Percentiles rank a stretch among this genome's conserved stretches.
These are phyloP conservation scores for Tetradesmus obliquus DNA, from an alignment of 139 green algal genomes.

Conservation along the genomic window DNA sequence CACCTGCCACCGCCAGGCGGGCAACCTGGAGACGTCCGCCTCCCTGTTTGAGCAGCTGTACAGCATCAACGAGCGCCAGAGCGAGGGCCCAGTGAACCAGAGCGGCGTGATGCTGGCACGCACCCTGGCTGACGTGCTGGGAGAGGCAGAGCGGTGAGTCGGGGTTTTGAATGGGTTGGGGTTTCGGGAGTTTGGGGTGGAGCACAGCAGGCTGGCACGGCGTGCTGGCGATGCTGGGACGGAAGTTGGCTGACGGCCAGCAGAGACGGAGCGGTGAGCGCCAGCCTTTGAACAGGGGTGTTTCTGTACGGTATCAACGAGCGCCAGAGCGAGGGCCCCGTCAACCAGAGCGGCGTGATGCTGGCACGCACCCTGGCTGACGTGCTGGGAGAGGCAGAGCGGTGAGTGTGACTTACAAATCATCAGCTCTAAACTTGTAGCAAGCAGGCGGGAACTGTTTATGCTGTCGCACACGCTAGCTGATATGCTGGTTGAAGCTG, in stretches of 20 bases:
- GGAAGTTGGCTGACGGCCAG: too few species aligned
- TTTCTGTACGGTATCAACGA: slow-evolving; percentile 48
- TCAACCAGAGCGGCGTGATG: slow-evolving; percentile 48
- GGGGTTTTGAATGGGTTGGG: neutral
- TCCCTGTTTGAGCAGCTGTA: slow-evolving; percentile 35
- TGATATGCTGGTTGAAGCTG: too few species aligned
- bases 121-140: slow-evolving; percentile 36
- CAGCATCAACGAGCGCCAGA: slow-evolving; percentile 39
- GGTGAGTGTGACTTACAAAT: too few species aligned
- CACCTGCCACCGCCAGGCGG: slow-evolving; percentile 38
- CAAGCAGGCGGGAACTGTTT: too few species aligned
- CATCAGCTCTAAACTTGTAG: too few species aligned
- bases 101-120: slow-evolving; percentile 46
- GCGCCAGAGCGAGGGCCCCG: slow-evolving; percentile 5
- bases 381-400: slow-evolving; percentile 35
- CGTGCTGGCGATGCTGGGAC: too few species aligned
- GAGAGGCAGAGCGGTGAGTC: slow-evolving; percentile 34
- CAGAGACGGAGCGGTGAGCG: too few species aligned
- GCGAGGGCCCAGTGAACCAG: slow-evolving; percentile 33
- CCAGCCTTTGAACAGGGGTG: slow-evolving; percentile 27
- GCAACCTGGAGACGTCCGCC: slow-evolving; percentile 17
- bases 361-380: slow-evolving; percentile 46
- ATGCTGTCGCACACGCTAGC: too few species aligned
- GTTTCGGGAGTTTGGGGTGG: too few species aligned
- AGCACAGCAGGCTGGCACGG: too few species aligned